A percentile compares a stretch with the other conserved stretches of the same genome.
These are phyloP conservation scores for Xylariaceae sp. DNA, from an alignment of 2,329 filamentous ascomycete species.

Conservation along the genomic window DNA sequence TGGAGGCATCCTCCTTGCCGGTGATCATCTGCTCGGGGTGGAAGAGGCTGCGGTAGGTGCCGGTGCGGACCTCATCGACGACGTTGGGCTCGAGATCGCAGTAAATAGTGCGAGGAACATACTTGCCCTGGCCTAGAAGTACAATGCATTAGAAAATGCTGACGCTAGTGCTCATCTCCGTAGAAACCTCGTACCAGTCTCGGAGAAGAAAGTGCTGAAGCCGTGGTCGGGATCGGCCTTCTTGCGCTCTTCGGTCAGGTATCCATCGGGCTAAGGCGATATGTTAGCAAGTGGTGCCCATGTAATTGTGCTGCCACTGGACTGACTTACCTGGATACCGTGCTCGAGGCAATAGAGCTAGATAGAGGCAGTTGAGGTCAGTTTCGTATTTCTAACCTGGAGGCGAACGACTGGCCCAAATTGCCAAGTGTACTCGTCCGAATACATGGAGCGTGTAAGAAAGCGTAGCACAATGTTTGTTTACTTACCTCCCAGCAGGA, in stretches of 20 bases:
- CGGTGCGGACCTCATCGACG: conserved; percentile 98
- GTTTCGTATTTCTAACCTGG: conserved; percentile 26
- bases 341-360: conserved; percentile 99
- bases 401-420: conserved; percentile 8
- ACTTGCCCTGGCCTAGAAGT: conserved; percentile 85
- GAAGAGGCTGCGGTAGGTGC: conserved; percentile 93
- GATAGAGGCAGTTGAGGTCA: conserved; percentile 23
- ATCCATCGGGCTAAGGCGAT: conserved; percentile 80
- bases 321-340: conserved; percentile 82
- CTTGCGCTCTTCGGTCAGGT: conserved; percentile 97
- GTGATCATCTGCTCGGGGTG: conserved; percentile 99
- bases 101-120: conserved; percentile 98
- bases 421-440: neutral
- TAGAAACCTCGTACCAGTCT: conserved; percentile 71
- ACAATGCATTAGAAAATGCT: conserved; percentile 13
- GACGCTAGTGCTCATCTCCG: conserved; percentile 14
- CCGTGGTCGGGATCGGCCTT: conserved; percentile 88
- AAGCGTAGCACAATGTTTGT: conserved; percentile 2
- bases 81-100: conserved; percentile 99
- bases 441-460: conserved; percentile 3
- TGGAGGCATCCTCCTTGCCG: conserved; percentile 99
- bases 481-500: conserved; percentile 98
- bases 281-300: conserved; percentile 26
- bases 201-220: conserved; percentile 99
- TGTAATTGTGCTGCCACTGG: too few species aligned